Evolutionary conservation across 2,329 filamentous ascomycete genomes (phyloP), one percentile per base, ranked within the genome.

Genomic region (Cadophora sp.): DNA sequence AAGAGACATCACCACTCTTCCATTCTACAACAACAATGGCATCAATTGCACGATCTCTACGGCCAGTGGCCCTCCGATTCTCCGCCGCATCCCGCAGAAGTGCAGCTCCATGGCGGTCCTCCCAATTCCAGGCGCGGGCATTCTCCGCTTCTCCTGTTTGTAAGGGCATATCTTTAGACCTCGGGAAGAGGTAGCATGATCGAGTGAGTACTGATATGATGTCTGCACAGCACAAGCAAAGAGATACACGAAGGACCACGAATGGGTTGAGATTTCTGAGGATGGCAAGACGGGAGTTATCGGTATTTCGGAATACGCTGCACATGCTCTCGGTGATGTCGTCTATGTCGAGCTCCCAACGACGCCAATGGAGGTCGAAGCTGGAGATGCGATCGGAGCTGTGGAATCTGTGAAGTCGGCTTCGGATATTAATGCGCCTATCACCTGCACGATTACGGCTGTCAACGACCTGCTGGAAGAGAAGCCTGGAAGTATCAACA

Each of bases 371-470:
- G 87, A 91, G 76, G 86, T 97, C 70, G 81, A 82, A 68, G 87
- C 89, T 67, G 94, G 94, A 76, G 95, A 98, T 78, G 86, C 91
- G 72, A 92, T 98, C 74, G 96, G 96, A 74, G 94, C 95, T 69
- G 95, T 99, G 75, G 96, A 99, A 85, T 97, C 94, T 2, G 96
- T 99, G 81, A 99, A 99, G 86, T 96, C 92, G 71, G 96, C 96
- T n/a, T 95, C 93, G 72, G 96, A 99, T 80, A 97, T 99, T 84
- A 91, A 97, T 83, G 90, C 93, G 16, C 96, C 96, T 22, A 87
- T 97, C 73, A 83, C 86, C 63, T 95, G 95, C 78, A 91, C 83
- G 74, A 88, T 99, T 69, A 85, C 88, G 46, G 87, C 91, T 77
- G 85, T 90, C 76, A 99, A 99, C 83, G 77, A 78, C 12, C 78